A percentile compares a stretch with the other conserved stretches of the same genome.
phyloP scores from a whole-genome alignment of 73 alveolate genomes.

The Symbiodinium pilosum region DNA sequence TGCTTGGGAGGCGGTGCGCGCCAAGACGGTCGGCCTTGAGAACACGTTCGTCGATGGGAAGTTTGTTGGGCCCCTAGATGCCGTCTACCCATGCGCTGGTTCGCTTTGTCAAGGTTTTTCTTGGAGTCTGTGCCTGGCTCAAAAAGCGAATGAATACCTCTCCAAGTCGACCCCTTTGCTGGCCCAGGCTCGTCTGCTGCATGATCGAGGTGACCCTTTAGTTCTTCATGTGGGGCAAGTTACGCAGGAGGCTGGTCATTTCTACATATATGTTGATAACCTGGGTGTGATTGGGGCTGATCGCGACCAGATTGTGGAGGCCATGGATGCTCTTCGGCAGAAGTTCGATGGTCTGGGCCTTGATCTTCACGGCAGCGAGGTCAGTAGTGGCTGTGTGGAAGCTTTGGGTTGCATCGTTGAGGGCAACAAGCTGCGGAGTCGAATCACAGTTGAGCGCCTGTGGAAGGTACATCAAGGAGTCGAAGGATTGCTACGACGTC shows the following conservation, averaged over 20 bases:
- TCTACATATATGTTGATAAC: conserved; percentile 39
- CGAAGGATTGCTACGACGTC: not conserved
- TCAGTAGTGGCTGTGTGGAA: not conserved
- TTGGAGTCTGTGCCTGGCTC: not conserved
- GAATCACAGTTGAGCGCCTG: not conserved
- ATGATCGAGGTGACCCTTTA: not conserved
- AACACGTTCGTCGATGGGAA: not conserved
- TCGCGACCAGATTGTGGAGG: not conserved
- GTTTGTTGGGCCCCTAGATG: not conserved
- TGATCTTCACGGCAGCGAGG: conserved; percentile 1
- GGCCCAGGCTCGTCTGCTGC: not conserved
- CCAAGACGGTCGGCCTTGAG: not conserved
- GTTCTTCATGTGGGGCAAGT: not conserved
- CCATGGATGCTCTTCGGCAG: not conserved
- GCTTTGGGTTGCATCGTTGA: not conserved
- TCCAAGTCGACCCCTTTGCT: not conserved
- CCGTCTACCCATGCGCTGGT: conserved; percentile 32
- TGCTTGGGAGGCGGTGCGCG: not conserved
- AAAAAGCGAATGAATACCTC: not conserved
- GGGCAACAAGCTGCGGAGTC: not conserved
- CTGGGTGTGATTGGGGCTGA: not conserved
- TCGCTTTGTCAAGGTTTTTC: conserved; percentile 20
- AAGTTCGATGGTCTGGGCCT: not conserved
- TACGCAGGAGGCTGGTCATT: not conserved
- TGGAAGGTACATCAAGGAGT: conserved; percentile 14